Conservation (phyloP, 2,329 filamentous ascomycete genomes). For the Claviceps lovelessii region DNA sequence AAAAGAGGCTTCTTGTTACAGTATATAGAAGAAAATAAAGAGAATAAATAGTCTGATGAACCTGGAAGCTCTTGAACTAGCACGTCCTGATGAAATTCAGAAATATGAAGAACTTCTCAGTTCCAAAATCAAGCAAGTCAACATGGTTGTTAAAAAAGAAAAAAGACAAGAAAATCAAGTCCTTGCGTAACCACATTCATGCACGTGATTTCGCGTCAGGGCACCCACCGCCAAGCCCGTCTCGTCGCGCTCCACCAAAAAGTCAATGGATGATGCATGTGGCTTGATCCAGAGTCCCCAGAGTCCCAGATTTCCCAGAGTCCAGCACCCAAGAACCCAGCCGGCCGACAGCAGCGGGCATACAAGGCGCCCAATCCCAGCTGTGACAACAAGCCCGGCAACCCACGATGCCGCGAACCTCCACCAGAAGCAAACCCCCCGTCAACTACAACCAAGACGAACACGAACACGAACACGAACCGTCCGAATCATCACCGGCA, state of each 20-base stretch:
- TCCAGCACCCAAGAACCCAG: too few relatives aligned
- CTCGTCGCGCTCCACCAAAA: neutral
- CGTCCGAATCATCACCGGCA: neutral
- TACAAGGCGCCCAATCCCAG: neutral
- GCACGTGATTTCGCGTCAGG: slow-evolving; percentile 10
- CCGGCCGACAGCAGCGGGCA: too few relatives aligned
- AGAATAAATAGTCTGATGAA: too few relatives aligned
- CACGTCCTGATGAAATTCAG: too few relatives aligned
- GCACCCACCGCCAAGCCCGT: neutral
- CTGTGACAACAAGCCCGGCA: neutral
- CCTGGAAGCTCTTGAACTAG: too few relatives aligned
- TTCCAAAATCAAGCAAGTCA: too few relatives aligned
- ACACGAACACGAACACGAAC: too few relatives aligned
- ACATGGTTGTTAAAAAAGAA: too few relatives aligned
- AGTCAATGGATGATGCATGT: neutral
- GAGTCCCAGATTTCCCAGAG: too few relatives aligned
- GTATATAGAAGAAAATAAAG: neutral
- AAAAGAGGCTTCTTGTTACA: neutral
- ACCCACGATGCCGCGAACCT: slow-evolving; percentile 20
- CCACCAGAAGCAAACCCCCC: slow-evolving; percentile 18
- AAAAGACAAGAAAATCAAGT: too few relatives aligned
- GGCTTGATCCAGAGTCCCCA: neutral
- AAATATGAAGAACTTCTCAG: too few relatives aligned
- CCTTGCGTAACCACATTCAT: neutral
- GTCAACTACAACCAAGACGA: slow-evolving; percentile 19